Percentiles rank a stretch among this genome's conserved stretches.
These are phyloP conservation scores for Aschersonia sp. DNA, from an alignment of 2,329 filamentous ascomycete genomes.

Conservation along the genomic window DNA sequence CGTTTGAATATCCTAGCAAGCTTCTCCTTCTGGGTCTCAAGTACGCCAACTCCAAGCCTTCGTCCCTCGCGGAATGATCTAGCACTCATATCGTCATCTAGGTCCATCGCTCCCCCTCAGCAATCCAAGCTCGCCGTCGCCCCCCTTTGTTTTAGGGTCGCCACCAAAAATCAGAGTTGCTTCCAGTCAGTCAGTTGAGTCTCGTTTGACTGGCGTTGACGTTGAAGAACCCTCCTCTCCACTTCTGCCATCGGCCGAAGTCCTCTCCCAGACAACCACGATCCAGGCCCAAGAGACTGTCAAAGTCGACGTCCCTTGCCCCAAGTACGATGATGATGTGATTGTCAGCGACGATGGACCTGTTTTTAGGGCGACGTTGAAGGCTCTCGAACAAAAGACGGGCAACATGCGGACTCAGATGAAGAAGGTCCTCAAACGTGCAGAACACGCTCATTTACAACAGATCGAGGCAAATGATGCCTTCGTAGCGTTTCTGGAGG, in stretches of 20 bases:
- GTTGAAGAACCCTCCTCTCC: slow-evolving; percentile 46
- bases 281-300: slow-evolving; percentile 33
- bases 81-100: slow-evolving; percentile 10
- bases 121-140: slow-evolving; percentile 52
- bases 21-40: slow-evolving; percentile 92
- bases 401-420: slow-evolving; percentile 86
- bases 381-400: slow-evolving; percentile 90
- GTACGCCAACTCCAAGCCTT: slow-evolving; percentile 26
- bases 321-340: slow-evolving; percentile 74
- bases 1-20: slow-evolving; percentile 74
- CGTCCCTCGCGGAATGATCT: background rate
- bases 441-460: slow-evolving; percentile 72
- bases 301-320: slow-evolving; percentile 78
- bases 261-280: slow-evolving; percentile 11
- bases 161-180: slow-evolving; percentile 68
- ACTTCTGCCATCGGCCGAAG: slow-evolving; percentile 23
- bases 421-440: slow-evolving; percentile 89
- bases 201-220: slow-evolving; percentile 62
- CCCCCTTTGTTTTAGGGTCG: slow-evolving; percentile 56
- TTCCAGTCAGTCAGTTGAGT: slow-evolving; percentile 78
- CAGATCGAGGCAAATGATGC: slow-evolving; percentile 79
- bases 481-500: slow-evolving; percentile 67
- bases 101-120: slow-evolving; percentile 29
- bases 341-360: slow-evolving; percentile 82
- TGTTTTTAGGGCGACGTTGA: slow-evolving; percentile 91